phyloP scores from a whole-genome alignment of 208 protist species.

The Acanthamoeba triangularis region DNA sequence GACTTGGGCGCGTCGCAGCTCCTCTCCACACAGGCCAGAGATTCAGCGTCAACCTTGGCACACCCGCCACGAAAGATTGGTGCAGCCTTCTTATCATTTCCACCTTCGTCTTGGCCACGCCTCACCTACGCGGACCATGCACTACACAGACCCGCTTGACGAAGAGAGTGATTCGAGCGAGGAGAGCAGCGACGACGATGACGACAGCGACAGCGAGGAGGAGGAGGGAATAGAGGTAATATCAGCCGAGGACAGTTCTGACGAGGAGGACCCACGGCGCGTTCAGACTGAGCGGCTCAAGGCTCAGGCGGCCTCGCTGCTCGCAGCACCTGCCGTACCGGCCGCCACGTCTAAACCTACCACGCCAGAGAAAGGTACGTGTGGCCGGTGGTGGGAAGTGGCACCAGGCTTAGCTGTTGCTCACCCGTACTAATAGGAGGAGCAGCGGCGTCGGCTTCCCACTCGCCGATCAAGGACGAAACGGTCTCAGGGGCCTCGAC shows the following conservation, averaged over 20 bases:
- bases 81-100: neutral
- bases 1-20: neutral
- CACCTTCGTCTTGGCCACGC: neutral
- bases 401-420: neutral
- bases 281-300: neutral
- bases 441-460: neutral
- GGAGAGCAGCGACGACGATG: neutral
- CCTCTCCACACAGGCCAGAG: slow-evolving; percentile 13
- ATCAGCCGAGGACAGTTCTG: slow-evolving; percentile 25
- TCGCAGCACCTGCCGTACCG: neutral
- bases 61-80: neutral
- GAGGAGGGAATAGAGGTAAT: slow-evolving; percentile 56
- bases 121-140: neutral
- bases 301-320: neutral
- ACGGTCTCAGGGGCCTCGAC: neutral
- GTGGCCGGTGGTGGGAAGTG: too few relatives aligned
- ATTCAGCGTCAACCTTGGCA: neutral
- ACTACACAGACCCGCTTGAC: neutral
- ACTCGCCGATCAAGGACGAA: neutral
- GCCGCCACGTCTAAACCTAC: neutral
- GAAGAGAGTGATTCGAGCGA: slow-evolving; percentile 36
- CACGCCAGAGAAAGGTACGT: neutral
- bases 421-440: neutral
- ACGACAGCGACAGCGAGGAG: slow-evolving; percentile 23
- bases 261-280: neutral